A percentile compares a stretch with the other conserved stretches of the same genome.
phyloP scores from a whole-genome alignment of 192 early-diverging fungal genomes.

The Coemansia asiatica region DNA sequence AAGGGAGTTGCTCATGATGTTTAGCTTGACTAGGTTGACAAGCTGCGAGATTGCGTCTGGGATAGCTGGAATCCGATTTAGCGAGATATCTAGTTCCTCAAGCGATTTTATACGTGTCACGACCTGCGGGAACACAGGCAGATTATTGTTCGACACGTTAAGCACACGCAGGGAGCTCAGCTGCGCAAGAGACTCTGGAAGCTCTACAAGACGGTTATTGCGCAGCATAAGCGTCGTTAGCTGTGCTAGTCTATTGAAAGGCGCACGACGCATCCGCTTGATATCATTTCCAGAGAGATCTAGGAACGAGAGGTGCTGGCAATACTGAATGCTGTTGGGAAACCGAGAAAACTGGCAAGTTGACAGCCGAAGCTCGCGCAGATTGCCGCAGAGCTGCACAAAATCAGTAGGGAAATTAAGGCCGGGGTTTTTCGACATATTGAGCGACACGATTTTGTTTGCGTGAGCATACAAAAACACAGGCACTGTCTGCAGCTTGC shows the following conservation, averaged over 20 bases:
- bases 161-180: conserved; percentile 63
- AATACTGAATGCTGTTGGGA: conserved; percentile 66
- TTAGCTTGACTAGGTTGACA: conserved; percentile 58
- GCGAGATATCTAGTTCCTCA: conserved; percentile 74
- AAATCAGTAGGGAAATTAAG: conserved; percentile 84
- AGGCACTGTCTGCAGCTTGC: conserved; percentile 77
- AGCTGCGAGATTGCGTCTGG: conserved; percentile 73
- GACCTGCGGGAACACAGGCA: conserved; percentile 65
- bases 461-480: conserved; percentile 74
- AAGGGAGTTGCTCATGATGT: conserved; percentile 76
- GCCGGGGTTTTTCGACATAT: conserved; percentile 78
- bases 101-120: conserved; percentile 64
- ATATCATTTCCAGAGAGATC: conserved; percentile 81
- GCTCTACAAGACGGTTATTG: conserved; percentile 70
- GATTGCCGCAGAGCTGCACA: conserved; percentile 67
- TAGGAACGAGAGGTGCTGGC: conserved; percentile 66
- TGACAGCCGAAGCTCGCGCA: conserved; percentile 68
- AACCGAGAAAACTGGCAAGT: conserved; percentile 69
- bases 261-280: conserved; percentile 61
- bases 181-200: conserved; percentile 67
- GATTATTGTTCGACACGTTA: conserved; percentile 79
- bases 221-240: conserved; percentile 65
- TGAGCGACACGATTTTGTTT: conserved; percentile 70
- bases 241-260: conserved; percentile 61
- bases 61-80: conserved; percentile 76